Base-by-base conservation (phyloP, 192 early-diverging fungal species). In the Chytriomyces hyalinus region DNA sequence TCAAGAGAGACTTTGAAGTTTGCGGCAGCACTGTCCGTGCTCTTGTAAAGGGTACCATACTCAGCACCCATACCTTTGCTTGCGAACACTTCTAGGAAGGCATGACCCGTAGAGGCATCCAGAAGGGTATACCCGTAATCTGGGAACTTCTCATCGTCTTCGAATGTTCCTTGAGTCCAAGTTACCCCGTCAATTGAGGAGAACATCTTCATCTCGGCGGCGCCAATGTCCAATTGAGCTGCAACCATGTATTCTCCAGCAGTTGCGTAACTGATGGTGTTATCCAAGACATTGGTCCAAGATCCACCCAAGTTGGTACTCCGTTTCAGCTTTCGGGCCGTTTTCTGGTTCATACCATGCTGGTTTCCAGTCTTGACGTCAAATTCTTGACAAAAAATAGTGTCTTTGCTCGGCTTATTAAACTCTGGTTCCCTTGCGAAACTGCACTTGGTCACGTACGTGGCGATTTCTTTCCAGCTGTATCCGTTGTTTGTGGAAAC, bases 31-130 rank as follows among this genome's bases (percentile, higher is more conserved):
- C 86, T 84, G 80, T 97, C 94, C 22, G 66, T 65, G 72, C 93
- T 92, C 70, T 92, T 94, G 82, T 94, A 92, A 5, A 99, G 84
- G 9, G 87, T 91, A 49, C 96, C 97, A 74, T 84, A 93, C 80
- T 96, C 93, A 20, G 80, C 62, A 6, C 70, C 79, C 36, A 5
- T 22, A 3, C 22, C 51, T 22, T 49, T 65, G 65, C 57, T 80
- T 9, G 62, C 86, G 61, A 93, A 89, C 15, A 94, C 90, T 73
- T 97, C 93, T 8, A 99, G 68, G 22, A 98, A 86, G 7, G 97
- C 80, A 13, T 88, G 82, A 43, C 92, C 93, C 0, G 94, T 93
- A 36, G 91, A 86, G 9, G 92, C 90, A 64, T 94, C 93, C 51
- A 99, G 73, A 6, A 98, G 89, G 17, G 96, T 98, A 80, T 95